Base-by-base conservation (phyloP, 2,329 filamentous ascomycete species). In the Dothistroma septosporum region DNA sequence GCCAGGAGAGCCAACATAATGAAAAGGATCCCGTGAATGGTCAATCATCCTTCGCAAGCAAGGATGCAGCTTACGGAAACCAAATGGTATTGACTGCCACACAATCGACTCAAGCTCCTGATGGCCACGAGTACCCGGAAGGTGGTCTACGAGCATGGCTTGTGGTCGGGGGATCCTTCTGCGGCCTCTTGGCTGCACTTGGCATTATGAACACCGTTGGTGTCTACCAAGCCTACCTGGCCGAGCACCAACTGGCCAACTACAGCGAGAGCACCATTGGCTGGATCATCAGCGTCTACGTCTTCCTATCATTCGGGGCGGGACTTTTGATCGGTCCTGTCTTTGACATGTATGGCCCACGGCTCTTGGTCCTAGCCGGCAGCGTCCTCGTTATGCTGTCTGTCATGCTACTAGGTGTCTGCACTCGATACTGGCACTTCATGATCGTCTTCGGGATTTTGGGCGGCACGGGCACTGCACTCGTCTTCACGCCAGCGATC, bases 401-500 rank as follows among this genome's bases (percentile, higher is more conserved):
- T 50, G 79, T 90, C 61, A 80, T 94, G 67, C 75, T 87, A 5
- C 74, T 93, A 54, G 90, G 89, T 22, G 79, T 91, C 58, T 92
- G 88, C 72, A 70, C 66, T 12, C 47, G 59, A 11, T 70, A 70
- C 33, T 69, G 60, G 57, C 66, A 70, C 24, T 70, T 70, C 46
- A 57, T 70, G 22, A 77, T 96, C 24, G 82, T 85, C 3, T 92
- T 92, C 69, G 90, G 90, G 5, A 73, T 96, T 3, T 75, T 94
- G 5, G 85, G 84, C 57, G 92, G 91, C 28, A 67, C 90, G 1
- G 89, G 87, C 8, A 86, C 85, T 1, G 90, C 90, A 0, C 80
- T 94, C 33, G 82, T 96, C 61, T 94, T 94, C 75, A 95, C 90
- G 0, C 91, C 91, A 0, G 87, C 88, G 33, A 83, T 96, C 63